Base-by-base conservation (phyloP, 2,329 filamentous ascomycete species). In the Penicillium decumbens region DNA sequence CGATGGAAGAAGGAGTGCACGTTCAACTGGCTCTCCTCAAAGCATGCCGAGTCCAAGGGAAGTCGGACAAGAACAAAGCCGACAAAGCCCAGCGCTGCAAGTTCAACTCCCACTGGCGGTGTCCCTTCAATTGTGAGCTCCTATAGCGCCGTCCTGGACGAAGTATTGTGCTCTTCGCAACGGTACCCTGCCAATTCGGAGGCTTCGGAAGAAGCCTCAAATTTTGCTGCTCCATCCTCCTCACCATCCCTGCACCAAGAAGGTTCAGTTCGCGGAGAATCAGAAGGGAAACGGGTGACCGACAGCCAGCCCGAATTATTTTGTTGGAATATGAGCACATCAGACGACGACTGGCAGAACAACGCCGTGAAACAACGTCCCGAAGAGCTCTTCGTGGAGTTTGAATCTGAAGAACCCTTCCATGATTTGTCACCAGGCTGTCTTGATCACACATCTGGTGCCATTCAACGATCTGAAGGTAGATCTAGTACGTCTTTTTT, bases 1-100 rank as follows among this genome's bases (percentile, higher is more conserved):
- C 71, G 71, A 59, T 74, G 70, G 38, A 72, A 71, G 39, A 75
- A 74, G 50, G 65, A 59, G 12, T 75, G 73, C 51, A 75, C 73
- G 0, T 74, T 75, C 50, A 68, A 74, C 43, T 75, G 72, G 71
- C 62, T 75, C 25, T 63, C 65, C 9, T 68, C 65, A 56, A 51
- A 61, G 44, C 56, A 28, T 44, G 50, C 33, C 10, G 51, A 51
- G 13, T 33, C 52, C 3, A 42, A 28, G n/a, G 41, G 40, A 28
- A 35, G 24, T 33, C 40, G 44, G 8, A 50, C 47, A 24, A 52
- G 42, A 37, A 25, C 15, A n/a, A 51, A 41, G n/a, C 13, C 35
- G 37, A 25, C 20, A n/a, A 51, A 41, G n/a, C 13, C 35, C 1
- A 35, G 13, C 13, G 9, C 33, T 5, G 2, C 7, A 7, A 12